Evolutionary conservation across 257 asterid genomes (phyloP).

Genomic region (Rehmannia glutinosa): DNA sequence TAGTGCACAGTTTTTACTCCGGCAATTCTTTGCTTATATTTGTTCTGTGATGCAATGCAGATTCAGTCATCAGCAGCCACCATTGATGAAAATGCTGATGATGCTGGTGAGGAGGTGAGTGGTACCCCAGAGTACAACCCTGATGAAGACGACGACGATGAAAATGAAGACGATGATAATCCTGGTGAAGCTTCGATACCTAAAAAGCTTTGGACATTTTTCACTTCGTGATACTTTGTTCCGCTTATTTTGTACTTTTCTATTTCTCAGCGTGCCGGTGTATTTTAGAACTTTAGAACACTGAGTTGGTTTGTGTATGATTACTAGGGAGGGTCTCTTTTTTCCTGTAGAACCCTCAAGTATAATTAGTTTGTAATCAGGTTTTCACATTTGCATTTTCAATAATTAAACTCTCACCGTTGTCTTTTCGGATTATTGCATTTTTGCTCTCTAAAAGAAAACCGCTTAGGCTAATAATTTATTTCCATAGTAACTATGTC

Average conservation of each 20-base stretch:
- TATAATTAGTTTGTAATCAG: slow-evolving; percentile 15
- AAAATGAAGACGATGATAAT: slow-evolving; percentile 30
- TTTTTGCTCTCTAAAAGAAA: background rate
- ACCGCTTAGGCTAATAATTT: too few species aligned
- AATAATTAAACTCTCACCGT: background rate
- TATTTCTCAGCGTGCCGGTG: background rate
- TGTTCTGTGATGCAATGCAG: slow-evolving; percentile 34
- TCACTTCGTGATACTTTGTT: slow-evolving; percentile 53
- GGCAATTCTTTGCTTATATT: background rate
- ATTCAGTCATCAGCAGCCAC: slow-evolving; percentile 23
- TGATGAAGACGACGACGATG: slow-evolving; percentile 33
- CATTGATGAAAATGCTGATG: slow-evolving; percentile 21
- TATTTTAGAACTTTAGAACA: background rate
- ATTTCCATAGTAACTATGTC: too few species aligned
- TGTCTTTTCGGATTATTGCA: too few species aligned
- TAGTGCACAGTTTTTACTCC: background rate
- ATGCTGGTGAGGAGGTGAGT: slow-evolving; percentile 34
- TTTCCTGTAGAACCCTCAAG: slow-evolving; percentile 2
- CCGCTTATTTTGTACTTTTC: background rate
- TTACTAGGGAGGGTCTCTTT: background rate
- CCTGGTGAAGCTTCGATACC: slow-evolving; percentile 62
- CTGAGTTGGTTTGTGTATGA: slow-evolving; percentile 1
- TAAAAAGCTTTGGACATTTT: slow-evolving; percentile 76
- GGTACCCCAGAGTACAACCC: slow-evolving; percentile 41
- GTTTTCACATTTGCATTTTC: background rate